These are phyloP conservation scores for Mucor sp. DNA, from an alignment of 371 early-diverging fungal genomes.

Conservation along the genomic window DNA sequence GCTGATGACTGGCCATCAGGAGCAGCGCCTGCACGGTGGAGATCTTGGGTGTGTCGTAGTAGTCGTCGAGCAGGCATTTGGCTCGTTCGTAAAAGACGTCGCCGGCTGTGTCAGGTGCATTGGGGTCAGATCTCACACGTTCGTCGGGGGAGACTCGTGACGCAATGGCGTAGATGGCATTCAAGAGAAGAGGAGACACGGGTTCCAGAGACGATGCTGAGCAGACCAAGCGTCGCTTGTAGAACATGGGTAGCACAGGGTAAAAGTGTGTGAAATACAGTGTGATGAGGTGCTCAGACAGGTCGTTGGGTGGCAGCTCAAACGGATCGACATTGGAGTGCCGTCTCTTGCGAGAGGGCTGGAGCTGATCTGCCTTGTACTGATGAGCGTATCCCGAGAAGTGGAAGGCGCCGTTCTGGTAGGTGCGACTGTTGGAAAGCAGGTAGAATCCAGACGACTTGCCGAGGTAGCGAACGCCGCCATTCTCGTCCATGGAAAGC, in stretches of 20 bases:
- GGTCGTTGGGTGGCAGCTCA: conserved; percentile 51
- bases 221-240: conserved; percentile 30
- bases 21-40: conserved; percentile 64
- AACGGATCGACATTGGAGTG: conserved; percentile 24
- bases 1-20: conserved; percentile 54
- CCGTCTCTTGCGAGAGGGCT: not conserved
- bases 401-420: conserved; percentile 47
- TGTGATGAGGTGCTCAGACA: conserved; percentile 53
- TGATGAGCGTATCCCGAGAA: conserved; percentile 34
- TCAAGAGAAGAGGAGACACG: conserved; percentile 49
- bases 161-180: conserved; percentile 55
- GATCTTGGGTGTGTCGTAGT: conserved; percentile 57
- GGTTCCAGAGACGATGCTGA: conserved; percentile 20
- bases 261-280: conserved; percentile 59
- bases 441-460: conserved; percentile 52
- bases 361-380: not conserved
- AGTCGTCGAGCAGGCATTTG: conserved; percentile 49
- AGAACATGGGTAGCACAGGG: conserved; percentile 55
- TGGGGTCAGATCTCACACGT: conserved; percentile 38
- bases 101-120: conserved; percentile 45
- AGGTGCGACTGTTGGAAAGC: conserved; percentile 43
- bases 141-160: conserved; percentile 44
- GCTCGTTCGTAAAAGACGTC: conserved; percentile 52
- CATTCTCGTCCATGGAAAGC: conserved; percentile 48
- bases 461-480: conserved; percentile 47